Percentiles rank a stretch among this genome's conserved stretches.
Evolutionary conservation across 129 eudicot species (phyloP).

Genomic region (Dittrichia graveolens): DNA sequence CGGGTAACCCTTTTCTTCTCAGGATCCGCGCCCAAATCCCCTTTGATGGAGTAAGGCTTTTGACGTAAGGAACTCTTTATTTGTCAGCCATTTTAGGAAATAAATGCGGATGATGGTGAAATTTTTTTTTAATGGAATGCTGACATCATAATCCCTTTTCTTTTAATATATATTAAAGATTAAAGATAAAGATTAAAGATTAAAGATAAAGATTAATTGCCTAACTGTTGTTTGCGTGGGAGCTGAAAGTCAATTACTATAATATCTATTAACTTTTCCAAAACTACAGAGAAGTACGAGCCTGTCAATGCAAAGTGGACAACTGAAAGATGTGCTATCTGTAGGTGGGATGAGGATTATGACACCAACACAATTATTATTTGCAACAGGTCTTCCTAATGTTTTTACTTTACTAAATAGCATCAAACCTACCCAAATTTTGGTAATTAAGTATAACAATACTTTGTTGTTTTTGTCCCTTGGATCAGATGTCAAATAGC

Average conservation of each 20-base stretch:
- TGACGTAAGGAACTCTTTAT: too few relatives aligned
- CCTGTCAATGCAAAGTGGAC: constrained; percentile 83
- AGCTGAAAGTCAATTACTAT: neutral
- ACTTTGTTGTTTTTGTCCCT: neutral
- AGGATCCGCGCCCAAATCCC: too few relatives aligned
- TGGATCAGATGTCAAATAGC: constrained; percentile 86
- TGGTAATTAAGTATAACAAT: neutral
- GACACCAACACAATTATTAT: constrained; percentile 77
- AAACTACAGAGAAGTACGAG: constrained; percentile 57
- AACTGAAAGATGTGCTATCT: constrained; percentile 79
- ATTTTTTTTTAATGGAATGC: too few relatives aligned
- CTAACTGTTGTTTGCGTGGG: neutral
- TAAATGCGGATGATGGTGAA: too few relatives aligned
- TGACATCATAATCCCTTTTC: too few relatives aligned
- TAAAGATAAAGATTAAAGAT: too few relatives aligned
- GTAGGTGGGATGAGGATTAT: constrained; percentile 94
- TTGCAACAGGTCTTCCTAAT: constrained; percentile 66
- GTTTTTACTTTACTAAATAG: neutral
- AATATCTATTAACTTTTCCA: constrained; percentile 7
- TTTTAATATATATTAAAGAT: too few relatives aligned
- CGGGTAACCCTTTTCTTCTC: too few relatives aligned
- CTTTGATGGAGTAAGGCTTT: too few relatives aligned
- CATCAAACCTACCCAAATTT: neutral
- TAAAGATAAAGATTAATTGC: too few relatives aligned
- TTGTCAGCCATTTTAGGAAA: too few relatives aligned